Base-by-base conservation (phyloP, 2,329 filamentous ascomycete species). In the Cryphonectria radicalis region DNA sequence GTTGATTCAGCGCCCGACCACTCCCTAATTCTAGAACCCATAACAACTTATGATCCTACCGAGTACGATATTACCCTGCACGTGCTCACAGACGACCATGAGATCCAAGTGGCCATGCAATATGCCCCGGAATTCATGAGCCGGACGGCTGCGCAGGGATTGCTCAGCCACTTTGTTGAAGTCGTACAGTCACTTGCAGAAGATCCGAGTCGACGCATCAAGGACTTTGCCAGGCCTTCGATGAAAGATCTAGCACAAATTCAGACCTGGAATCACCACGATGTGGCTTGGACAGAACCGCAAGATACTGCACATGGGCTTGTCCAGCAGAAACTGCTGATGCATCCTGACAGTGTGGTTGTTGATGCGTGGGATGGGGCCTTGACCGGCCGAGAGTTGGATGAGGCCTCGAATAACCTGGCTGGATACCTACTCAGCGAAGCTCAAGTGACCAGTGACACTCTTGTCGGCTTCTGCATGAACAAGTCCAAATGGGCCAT, bases 401-500 rank as follows among this genome's bases (percentile, higher is more conserved):
- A 74, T 11, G 19, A 59, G 32, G 40, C 60, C 19, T 64, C 64
- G 42, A 59, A 42, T 17, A 63, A 55, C 6, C 64, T 74, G 5
- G 73, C 73, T n/a, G 25, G 19, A 0, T 46, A 74, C 10, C 17
- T 74, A 22, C 19, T 43, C n/a, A 3, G 7, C 19, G 22, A 53
- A 53, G 22, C 46, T n/a, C 46, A 53, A 35, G 68, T 75, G 32
- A 68, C 69, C 7, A 59, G 40, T 59, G 74, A 70, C 19, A 60
- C 46, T 37, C 62, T 73, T n/a, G 67, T 76, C 19, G 69, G 69
- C 14, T 65, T 76, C 1, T 74, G 70, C 28, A 72, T 76, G n/a
- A 68, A 73, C n/a, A 76, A 76, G 65, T 73, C 72, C 13, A 19
- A 40, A 6, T 69, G 50, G 62, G 69, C 73, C 14, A 63, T 74